Conservation (phyloP, 2,329 filamentous ascomycete species). For the Venturia nashicola region DNA sequence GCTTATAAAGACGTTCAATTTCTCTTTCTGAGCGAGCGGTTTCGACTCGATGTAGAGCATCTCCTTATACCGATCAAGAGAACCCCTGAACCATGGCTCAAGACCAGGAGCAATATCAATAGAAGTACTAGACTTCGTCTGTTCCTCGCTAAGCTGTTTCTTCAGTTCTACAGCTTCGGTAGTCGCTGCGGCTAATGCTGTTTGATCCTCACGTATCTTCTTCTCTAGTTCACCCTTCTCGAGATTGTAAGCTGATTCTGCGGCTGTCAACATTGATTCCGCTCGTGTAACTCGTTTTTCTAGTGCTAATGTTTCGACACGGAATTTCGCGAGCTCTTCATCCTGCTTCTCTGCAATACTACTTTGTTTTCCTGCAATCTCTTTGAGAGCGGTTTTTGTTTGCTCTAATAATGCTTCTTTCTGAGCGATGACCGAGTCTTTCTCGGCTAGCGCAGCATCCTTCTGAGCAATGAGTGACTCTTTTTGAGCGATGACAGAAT, state of each 20-base stretch:
- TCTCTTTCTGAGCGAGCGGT: conserved; percentile 35
- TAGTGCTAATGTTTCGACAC: not conserved
- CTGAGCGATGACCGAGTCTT: not conserved
- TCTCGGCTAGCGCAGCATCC: not conserved
- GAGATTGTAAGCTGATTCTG: not conserved
- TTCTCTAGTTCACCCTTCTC: not conserved
- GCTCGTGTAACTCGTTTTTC: not conserved
- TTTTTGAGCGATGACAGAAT: conserved; percentile 4
- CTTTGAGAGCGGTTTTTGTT: conserved; percentile 1
- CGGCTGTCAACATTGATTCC: not conserved
- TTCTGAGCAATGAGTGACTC: not conserved
- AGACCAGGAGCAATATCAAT: conserved; percentile 36
- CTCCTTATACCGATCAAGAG: conserved; percentile 39
- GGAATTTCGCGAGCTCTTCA: not conserved
- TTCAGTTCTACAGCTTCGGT: conserved; percentile 1
- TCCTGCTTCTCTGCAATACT: not conserved
- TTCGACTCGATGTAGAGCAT: conserved; percentile 42
- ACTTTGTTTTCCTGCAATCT: not conserved
- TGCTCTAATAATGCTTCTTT: not conserved
- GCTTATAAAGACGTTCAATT: conserved; percentile 39
- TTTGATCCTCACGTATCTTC: not conserved
- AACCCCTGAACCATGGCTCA: conserved; percentile 45
- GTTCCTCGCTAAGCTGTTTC: not conserved
- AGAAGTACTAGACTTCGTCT: conserved; percentile 4
- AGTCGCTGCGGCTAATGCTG: not conserved